phyloP scores from a whole-genome alignment of 257 asterid genomes.

The Dorcoceras hygrometricum region DNA sequence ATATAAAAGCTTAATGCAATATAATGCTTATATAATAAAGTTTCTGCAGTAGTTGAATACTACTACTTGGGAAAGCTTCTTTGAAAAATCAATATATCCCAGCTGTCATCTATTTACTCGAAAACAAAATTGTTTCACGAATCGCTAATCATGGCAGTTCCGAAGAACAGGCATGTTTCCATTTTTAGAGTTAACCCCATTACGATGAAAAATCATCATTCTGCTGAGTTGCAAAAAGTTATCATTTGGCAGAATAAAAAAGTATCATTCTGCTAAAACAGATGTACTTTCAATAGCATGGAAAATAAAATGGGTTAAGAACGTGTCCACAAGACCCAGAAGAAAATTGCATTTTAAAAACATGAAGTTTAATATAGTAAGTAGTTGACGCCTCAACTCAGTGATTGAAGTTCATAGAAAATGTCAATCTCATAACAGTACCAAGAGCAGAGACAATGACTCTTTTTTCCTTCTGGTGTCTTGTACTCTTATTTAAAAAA shows the following conservation, averaged over 20 bases:
- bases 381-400: not conserved
- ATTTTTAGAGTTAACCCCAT: constrained; percentile 7
- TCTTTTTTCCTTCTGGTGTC: not conserved
- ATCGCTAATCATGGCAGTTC: constrained; percentile 5
- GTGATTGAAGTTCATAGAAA: not conserved
- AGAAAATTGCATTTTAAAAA: not conserved
- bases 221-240: not conserved
- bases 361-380: not conserved
- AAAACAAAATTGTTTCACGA: constrained; percentile 2
- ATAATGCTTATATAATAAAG: not conserved
- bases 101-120: constrained; percentile 4
- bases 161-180: constrained; percentile 16
- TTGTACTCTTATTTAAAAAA: constrained; percentile 19
- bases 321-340: not conserved
- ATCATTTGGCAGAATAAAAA: not conserved
- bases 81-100: constrained; percentile 14
- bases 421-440: not conserved
- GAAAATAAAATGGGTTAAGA: not conserved
- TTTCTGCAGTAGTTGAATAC: constrained; percentile 1
- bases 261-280: not conserved
- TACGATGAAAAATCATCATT: constrained; percentile 2
- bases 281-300: constrained; percentile 11
- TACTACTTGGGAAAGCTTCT: not conserved
- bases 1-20: constrained; percentile 22
- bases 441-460: not conserved